Percentiles rank a stretch among this genome's conserved stretches.
These are phyloP conservation scores for Candida freyschussii DNA, from an alignment of 1,139 yeast genomes.

Conservation along the genomic window DNA sequence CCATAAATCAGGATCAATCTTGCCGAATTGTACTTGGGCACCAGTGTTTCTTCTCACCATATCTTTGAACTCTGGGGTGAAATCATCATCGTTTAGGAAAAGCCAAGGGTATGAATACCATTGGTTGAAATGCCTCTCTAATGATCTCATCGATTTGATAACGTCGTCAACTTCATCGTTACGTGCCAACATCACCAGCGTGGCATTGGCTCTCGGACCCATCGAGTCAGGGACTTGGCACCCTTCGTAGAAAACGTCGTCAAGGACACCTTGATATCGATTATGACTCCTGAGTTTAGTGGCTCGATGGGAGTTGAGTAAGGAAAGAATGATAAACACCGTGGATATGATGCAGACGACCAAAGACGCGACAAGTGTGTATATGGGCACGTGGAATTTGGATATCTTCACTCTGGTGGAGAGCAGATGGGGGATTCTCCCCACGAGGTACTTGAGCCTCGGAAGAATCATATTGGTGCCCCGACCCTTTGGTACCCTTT, in stretches of 20 bases:
- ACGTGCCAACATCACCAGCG: conserved; percentile 77
- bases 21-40: conserved; percentile 53
- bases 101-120: conserved; percentile 92
- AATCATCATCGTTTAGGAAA: conserved; percentile 74
- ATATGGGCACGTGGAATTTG: conserved; percentile 1
- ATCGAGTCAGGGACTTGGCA: conserved; percentile 30
- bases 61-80: conserved; percentile 55
- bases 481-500: too few species aligned
- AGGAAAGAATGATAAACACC: not conserved
- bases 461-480: too few species aligned
- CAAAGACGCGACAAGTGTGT: not conserved
- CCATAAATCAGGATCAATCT: conserved; percentile 28
- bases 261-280: conserved; percentile 17
- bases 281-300: conserved; percentile 3
- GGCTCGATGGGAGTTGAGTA: not conserved
- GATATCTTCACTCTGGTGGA: too few species aligned
- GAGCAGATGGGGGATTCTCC: too few species aligned
- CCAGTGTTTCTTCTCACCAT: conserved; percentile 46
- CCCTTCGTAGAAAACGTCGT: conserved; percentile 42
- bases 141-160: conserved; percentile 57
- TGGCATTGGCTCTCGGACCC: conserved; percentile 54
- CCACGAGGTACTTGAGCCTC: too few species aligned
- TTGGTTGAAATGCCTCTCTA: conserved; percentile 84
- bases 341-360: too few species aligned
- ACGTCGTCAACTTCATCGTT: conserved; percentile 72